phyloP scores from a whole-genome alignment of 148 eudicot species.

The Cornus florida region DNA sequence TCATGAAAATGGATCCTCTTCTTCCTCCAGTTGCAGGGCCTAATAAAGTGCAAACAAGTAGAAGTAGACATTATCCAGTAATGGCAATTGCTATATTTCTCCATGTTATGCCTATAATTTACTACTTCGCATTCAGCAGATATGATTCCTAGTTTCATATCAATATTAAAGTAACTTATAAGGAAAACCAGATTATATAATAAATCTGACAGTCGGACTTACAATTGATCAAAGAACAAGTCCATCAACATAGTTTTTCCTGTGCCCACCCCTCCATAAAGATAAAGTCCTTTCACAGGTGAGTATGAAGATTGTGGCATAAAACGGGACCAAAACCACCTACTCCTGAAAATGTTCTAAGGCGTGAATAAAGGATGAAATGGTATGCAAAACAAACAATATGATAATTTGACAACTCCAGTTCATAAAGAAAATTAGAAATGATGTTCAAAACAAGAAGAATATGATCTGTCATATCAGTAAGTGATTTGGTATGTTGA shows the following conservation, averaged over 20 bases:
- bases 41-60: conserved; percentile 19
- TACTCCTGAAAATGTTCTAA: conserved; percentile 50
- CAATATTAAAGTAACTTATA: background rate
- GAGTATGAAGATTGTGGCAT: conserved; percentile 67
- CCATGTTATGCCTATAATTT: background rate
- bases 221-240: conserved; percentile 78
- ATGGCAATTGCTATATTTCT: background rate
- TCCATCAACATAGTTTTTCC: conserved; percentile 99
- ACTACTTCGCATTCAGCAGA: background rate
- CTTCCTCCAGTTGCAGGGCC: conserved; percentile 89
- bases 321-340: conserved; percentile 89
- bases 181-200: background rate
- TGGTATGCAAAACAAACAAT: background rate
- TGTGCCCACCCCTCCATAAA: conserved; percentile 94
- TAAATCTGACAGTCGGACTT: conserved; percentile 24
- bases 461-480: background rate
- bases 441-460: background rate
- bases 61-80: background rate
- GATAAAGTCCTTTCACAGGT: conserved; percentile 86
- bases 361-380: background rate
- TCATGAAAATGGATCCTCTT: conserved; percentile 95
- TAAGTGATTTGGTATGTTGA: background rate
- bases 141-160: background rate
- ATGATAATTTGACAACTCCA: background rate
- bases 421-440: background rate